Base-by-base conservation (phyloP, 2,329 filamentous ascomycete genomes). In the Ophiocordyceps camponoti-floridani region DNA sequence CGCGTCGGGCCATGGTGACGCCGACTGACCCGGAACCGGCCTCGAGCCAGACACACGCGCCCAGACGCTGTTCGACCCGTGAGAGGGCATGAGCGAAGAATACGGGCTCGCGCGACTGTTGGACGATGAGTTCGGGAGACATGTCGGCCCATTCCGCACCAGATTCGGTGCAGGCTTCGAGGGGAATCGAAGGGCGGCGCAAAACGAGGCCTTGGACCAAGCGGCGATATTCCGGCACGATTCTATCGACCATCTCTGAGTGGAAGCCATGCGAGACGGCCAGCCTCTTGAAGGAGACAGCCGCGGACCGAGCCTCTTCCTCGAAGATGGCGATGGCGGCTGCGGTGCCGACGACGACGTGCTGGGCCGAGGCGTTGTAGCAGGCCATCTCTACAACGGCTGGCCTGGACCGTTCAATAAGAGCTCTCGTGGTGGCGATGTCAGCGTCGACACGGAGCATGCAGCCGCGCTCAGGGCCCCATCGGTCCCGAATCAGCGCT, bases 21-120 rank as follows among this genome's bases (percentile, higher is more conserved):
- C 64, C 54, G 0, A 59, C 57, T 0, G 61, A 58, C 10, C 50
- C 51, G 1, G 55, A 55, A 7, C 61, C 61, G 4, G 57, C 58
- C 42, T 64, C 62, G 5, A 64, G 46, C 52, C 54, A 63, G 16
- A 58, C 45, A 35, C 48, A 49, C 0, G 45, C 43, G 1, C 53
- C 52, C 14, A 54, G 47, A 14, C 50, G 43, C 13, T 46, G 43
- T 8, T 47, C 47, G 0, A 63, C 31, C 14, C 60, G 46, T 7
- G 51, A 42, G 1, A 60, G 35, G 1, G 60, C 58, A 8, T 58
- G 48, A 18, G 49, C n/a, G 41, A 62, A 62, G 44, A 51, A 60
- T 0, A 64, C 62, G 0, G 60, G 58, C 2, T 53, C 28, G 2
- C 60, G 52, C 33, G 55, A 58, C 18, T 64, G 62, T 8, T 52